These are phyloP conservation scores for Tylopilus subfusipes DNA, from an alignment of 768 basidiomycete genomes.

Conservation along the genomic window DNA sequence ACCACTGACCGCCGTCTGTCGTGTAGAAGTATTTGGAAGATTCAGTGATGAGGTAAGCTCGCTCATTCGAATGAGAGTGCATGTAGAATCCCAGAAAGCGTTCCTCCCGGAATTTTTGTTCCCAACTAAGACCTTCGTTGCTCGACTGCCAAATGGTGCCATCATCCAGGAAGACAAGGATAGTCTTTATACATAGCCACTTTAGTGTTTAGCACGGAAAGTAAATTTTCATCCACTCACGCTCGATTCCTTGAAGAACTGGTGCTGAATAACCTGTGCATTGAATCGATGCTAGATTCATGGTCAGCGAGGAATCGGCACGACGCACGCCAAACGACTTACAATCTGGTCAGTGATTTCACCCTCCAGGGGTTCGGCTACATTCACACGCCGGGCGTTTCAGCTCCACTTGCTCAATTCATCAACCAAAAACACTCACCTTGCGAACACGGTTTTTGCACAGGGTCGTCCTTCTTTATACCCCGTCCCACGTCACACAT, in stretches of 20 bases:
- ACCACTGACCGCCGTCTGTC: conserved; percentile 72
- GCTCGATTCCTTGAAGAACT: conserved; percentile 80
- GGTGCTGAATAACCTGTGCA: conserved; percentile 62
- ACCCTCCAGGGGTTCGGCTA: conserved; percentile 80
- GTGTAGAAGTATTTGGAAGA: conserved; percentile 67
- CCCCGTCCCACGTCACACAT: conserved; percentile 66
- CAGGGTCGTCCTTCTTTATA: conserved; percentile 59
- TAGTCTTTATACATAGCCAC: conserved; percentile 45
- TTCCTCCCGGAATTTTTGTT: conserved; percentile 53
- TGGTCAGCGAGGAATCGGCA: conserved; percentile 3
- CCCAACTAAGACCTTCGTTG: conserved; percentile 95
- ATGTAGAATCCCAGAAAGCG: conserved; percentile 83
- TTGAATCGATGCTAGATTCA: conserved; percentile 64
- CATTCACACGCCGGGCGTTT: background rate
- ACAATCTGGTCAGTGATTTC: conserved; percentile 73
- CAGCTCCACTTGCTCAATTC: background rate
- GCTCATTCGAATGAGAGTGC: conserved; percentile 73
- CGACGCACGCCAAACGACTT: conserved; percentile 20
- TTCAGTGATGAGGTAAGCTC: conserved; percentile 87
- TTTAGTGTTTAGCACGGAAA: background rate
- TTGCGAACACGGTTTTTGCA: conserved; percentile 74
- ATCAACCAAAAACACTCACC: conserved; percentile 39
- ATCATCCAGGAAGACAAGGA: conserved; percentile 79
- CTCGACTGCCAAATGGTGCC: conserved; percentile 87
- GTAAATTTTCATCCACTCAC: conserved; percentile 35